Evolutionary conservation across 1,284 basidiomycete genomes (phyloP).

Genomic region (Sanguinoderma infundibulare): DNA sequence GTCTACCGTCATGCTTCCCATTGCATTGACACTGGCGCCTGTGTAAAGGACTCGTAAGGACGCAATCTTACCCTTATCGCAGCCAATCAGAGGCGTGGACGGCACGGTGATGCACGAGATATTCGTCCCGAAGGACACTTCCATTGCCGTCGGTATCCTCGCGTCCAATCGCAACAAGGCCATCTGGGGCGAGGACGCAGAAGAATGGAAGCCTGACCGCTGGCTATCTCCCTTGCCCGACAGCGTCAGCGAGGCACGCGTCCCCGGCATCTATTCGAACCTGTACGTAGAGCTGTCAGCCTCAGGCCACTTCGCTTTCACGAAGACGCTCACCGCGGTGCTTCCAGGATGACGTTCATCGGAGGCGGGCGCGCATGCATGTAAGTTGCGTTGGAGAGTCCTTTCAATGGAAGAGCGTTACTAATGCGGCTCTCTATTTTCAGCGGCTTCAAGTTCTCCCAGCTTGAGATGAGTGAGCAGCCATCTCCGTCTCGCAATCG

Average conservation of each 20-base stretch:
- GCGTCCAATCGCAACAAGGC: conserved; percentile 48
- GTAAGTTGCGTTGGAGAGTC: conserved; percentile 9
- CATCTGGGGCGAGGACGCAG: conserved; percentile 61
- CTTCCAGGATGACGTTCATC: conserved; percentile 29
- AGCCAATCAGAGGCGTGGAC: conserved; percentile 23
- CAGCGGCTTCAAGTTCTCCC: conserved; percentile 25
- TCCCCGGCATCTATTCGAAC: conserved; percentile 27
- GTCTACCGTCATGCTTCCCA: neutral
- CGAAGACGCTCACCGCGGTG: too few relatives aligned
- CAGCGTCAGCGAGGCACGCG: conserved; percentile 18
- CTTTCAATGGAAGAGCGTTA: neutral
- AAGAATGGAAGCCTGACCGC: conserved; percentile 49
- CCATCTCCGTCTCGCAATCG: neutral
- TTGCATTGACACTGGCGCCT: too few relatives aligned
- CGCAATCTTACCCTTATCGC: conserved; percentile 28
- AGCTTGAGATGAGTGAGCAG: conserved; percentile 27
- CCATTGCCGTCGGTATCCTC: conserved; percentile 50
- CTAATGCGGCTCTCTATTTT: neutral
- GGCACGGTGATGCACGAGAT: conserved; percentile 44
- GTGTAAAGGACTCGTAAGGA: conserved; percentile 25
- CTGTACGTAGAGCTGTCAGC: neutral
- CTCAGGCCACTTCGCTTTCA: too few relatives aligned
- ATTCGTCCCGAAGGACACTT: conserved; percentile 48
- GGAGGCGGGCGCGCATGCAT: conserved; percentile 31
- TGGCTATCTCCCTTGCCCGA: conserved; percentile 31